phyloP scores from a whole-genome alignment of 176 grass and related monocot genomes.

The Triticum urartu region DNA sequence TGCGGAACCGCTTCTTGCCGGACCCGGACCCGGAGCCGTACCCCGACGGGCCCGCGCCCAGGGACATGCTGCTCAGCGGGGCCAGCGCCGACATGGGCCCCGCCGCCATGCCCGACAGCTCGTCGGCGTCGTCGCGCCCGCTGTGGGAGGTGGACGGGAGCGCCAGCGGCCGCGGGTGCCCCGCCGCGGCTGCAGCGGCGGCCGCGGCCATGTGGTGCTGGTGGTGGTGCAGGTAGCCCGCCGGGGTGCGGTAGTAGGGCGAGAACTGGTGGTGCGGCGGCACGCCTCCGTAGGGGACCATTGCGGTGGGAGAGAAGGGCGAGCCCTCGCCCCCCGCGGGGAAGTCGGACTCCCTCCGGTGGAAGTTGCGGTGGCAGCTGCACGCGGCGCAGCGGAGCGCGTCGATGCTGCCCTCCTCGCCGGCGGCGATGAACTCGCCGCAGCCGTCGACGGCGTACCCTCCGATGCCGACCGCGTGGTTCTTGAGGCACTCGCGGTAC shows the following conservation, averaged over 20 bases:
- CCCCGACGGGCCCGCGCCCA: constrained; percentile 33
- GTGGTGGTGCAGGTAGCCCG: constrained; percentile 49
- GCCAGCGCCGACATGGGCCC: constrained; percentile 32
- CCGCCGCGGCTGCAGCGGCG: background rate
- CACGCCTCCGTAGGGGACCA: constrained; percentile 42
- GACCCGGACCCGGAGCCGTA: constrained; percentile 49
- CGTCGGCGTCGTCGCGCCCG: constrained; percentile 45
- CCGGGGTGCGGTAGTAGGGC: constrained; percentile 59
- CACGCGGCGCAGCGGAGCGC: constrained; percentile 87
- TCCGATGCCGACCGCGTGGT: constrained; percentile 76
- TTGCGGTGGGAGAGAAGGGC: constrained; percentile 38
- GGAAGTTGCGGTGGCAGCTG: constrained; percentile 90
- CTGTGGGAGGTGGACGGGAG: constrained; percentile 56
- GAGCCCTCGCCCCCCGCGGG: constrained; percentile 21
- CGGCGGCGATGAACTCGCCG: constrained; percentile 87
- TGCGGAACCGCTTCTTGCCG: constrained; percentile 84
- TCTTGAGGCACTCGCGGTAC: constrained; percentile 90
- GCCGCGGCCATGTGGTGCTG: constrained; percentile 35
- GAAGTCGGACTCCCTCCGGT: constrained; percentile 53
- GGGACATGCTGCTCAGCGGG: constrained; percentile 42
- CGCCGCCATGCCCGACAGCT: constrained; percentile 43
- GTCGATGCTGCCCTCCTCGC: constrained; percentile 66
- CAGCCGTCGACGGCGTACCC: constrained; percentile 83
- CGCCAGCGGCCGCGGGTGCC: constrained; percentile 29
- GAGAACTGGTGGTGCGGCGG: constrained; percentile 56